Evolutionary conservation across 805 yeast species (phyloP).

Genomic region (Spencermartinsiella europaea): DNA sequence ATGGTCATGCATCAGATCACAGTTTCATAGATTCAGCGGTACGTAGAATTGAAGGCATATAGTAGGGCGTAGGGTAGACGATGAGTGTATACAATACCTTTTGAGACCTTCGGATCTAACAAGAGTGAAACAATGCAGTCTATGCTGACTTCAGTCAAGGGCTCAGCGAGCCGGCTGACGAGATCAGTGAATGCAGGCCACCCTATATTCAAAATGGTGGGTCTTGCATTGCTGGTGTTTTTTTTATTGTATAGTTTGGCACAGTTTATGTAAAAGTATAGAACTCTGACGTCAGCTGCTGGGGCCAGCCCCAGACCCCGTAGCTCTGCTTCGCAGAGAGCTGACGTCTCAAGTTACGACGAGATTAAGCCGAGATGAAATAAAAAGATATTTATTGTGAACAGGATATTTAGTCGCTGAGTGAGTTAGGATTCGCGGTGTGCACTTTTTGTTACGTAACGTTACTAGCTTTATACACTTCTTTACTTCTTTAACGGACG

Average conservation of each 20-base stretch:
- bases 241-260: slow-evolving; percentile 53
- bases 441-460: no score
- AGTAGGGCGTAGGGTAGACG: slow-evolving; percentile 10
- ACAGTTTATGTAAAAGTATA: slow-evolving; percentile 41
- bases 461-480: no score
- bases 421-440: not conserved
- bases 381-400: not conserved
- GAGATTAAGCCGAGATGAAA: no score
- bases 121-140: slow-evolving; percentile 46
- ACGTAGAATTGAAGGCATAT: slow-evolving; percentile 37
- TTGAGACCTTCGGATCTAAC: slow-evolving; percentile 18
- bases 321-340: no score
- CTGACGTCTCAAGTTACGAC: no score
- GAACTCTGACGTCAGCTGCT: no score
- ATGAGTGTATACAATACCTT: not conserved
- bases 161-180: slow-evolving; percentile 47
- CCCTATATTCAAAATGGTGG: slow-evolving; percentile 54
- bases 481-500: no score
- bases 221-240: slow-evolving; percentile 48
- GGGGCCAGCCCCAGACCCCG: no score
- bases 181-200: slow-evolving; percentile 57
- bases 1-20: slow-evolving; percentile 53
- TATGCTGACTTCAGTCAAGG: slow-evolving; percentile 44
- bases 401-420: not conserved
- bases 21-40: slow-evolving; percentile 36